Conservation (phyloP, 331 rosid genomes). For the Rhamnella rubrinervis region DNA sequence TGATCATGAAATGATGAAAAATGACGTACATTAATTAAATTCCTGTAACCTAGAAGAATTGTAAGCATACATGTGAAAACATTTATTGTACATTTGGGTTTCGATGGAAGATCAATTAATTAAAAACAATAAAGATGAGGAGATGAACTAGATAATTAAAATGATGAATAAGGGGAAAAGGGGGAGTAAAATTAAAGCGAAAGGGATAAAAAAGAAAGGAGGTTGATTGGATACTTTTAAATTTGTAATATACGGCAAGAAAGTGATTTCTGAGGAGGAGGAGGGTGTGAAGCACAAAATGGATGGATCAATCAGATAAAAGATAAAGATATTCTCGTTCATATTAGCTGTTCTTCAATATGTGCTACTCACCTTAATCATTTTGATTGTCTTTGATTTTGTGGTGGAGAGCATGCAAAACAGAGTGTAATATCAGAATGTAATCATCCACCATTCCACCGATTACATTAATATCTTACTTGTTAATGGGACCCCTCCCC, state of each 20-base stretch:
- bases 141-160: neutral
- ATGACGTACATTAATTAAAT: too few relatives aligned
- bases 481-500: too few relatives aligned
- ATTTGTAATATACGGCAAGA: constrained; percentile 14
- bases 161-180: neutral
- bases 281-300: neutral
- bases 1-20: too few relatives aligned
- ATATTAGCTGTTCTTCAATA: constrained; percentile 16
- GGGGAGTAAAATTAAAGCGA: neutral
- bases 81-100: too few relatives aligned
- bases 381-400: neutral
- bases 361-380: too few relatives aligned
- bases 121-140: too few relatives aligned
- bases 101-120: too few relatives aligned
- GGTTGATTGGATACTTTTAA: too few relatives aligned
- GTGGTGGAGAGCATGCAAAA: constrained; percentile 29
- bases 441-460: constrained; percentile 1
- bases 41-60: too few relatives aligned
- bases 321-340: constrained; percentile 25
- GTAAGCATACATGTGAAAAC: too few relatives aligned
- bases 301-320: constrained; percentile 28
- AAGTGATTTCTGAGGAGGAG: neutral
- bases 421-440: constrained; percentile 3
- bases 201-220: neutral
- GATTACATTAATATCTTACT: too few relatives aligned